phyloP scores from a whole-genome alignment of 2,329 filamentous ascomycete genomes.

The Fusarium dimerum region DNA sequence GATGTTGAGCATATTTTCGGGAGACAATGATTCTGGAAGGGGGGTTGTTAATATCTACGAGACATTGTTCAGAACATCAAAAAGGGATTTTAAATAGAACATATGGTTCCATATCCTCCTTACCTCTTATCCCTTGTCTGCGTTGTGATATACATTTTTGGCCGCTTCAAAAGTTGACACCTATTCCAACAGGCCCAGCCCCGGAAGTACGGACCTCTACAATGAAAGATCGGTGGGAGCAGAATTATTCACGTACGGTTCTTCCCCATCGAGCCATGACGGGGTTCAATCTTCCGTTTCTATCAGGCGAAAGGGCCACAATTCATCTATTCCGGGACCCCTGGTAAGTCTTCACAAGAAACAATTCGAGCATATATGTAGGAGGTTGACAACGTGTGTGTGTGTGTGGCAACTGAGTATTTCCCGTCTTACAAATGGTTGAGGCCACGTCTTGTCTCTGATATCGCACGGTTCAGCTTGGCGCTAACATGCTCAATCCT shows the following conservation, averaged over 20 bases:
- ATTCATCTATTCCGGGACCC: background rate
- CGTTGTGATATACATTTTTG: too few relatives aligned
- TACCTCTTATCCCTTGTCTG: too few relatives aligned
- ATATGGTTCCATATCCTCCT: too few relatives aligned
- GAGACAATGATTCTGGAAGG: too few relatives aligned
- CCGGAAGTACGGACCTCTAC: background rate
- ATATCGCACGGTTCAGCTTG: background rate
- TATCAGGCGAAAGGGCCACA: background rate
- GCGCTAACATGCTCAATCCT: background rate
- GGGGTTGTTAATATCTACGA: too few relatives aligned
- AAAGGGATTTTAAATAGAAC: too few relatives aligned
- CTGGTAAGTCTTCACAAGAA: background rate
- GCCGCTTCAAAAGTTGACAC: too few relatives aligned
- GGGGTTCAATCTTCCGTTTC: conserved; percentile 19
- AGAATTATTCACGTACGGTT: conserved; percentile 10
- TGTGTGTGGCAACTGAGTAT: conserved; percentile 15
- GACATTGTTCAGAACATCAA: too few relatives aligned
- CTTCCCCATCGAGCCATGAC: conserved; percentile 17
- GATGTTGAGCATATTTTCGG: background rate
- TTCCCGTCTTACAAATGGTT: conserved; percentile 2
- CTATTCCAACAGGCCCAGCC: background rate
- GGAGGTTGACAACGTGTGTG: background rate
- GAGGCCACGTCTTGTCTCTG: background rate
- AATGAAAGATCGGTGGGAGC: conserved; percentile 3
- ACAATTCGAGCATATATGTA: too few relatives aligned